Evolutionary conservation across 106 monocot genomes (phyloP).

Genomic region (Dendrobium nobile): DNA sequence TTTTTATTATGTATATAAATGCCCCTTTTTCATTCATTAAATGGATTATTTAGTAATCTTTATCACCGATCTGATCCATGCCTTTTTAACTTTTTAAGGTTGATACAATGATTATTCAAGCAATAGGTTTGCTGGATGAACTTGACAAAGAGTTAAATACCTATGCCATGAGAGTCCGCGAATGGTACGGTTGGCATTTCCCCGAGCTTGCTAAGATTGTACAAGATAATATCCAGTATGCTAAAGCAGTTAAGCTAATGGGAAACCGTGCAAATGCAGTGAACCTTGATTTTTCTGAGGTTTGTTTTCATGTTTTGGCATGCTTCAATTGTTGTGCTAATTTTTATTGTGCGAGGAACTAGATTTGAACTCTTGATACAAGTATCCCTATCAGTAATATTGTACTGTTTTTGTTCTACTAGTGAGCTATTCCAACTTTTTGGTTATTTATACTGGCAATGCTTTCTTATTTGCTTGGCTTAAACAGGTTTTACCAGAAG

Average conservation of each 20-base stretch:
- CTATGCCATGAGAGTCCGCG: constrained; percentile 96
- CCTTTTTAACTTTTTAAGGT: constrained; percentile 30
- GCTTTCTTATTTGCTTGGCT: not conserved
- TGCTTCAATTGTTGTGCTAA: not conserved
- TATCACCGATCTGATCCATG: not conserved
- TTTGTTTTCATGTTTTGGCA: not conserved
- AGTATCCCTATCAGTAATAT: not conserved
- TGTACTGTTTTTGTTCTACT: not conserved
- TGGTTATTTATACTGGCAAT: not conserved
- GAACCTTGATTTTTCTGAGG: constrained; percentile 90
- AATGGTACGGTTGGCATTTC: constrained; percentile 99
- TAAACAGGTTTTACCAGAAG: constrained; percentile 59
- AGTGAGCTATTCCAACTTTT: not conserved
- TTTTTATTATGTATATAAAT: not conserved
- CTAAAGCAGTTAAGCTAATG: constrained; percentile 84
- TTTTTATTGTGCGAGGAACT: not conserved
- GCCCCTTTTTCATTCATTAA: not conserved
- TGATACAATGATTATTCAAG: constrained; percentile 96
- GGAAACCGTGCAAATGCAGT: constrained; percentile 78
- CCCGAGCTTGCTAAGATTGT: constrained; percentile 91
- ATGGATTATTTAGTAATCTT: not conserved
- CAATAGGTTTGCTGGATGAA: constrained; percentile 91
- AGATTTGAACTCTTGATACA: not conserved
- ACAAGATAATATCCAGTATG: constrained; percentile 86
- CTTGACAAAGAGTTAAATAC: constrained; percentile 96